Evolutionary conservation across 2,329 filamentous ascomycete species (phyloP), one percentile per base, ranked within the genome.

Genomic region (Botrytis porri): DNA sequence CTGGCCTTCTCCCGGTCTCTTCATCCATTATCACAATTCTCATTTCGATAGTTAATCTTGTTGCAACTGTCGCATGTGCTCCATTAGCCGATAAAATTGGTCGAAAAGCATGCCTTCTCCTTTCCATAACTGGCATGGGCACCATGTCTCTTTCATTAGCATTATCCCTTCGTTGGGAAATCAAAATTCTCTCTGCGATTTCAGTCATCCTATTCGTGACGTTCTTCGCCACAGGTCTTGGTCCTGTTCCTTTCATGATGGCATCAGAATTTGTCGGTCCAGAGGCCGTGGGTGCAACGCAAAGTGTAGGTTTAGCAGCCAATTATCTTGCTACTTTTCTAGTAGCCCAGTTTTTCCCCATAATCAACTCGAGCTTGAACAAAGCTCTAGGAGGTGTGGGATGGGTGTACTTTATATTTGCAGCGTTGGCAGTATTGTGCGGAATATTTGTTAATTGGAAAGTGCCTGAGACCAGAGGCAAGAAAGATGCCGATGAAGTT

Each of bases 171-270:
- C 87, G 92, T 65, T 89, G 89, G 75, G 87, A 88, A 39, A 83
- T 92, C 77, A 92, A 95, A 79, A 83, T 93, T 4, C 84, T 98
- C 20, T 97, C 94, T 0, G 95, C 94, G 0, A 80, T 97, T 0
- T 89, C 93, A 0, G 94, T 97, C 0, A 85, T 98, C 18, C 84
- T 92, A 39, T 99, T 98, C 79, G 96, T 98, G 3, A 91, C 89
- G 7, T 94, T 92, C 79, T 99, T 98, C 78, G 96, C 93, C 0
- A 88, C 97, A 22, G 96, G 96, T 0, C 87, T 99, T 0, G 96
- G 96, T 0, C 96, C 96, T 0, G 93, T 99, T 0, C 96, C 96
- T 0, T 99, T 98, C 82, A 97, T 98, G 77, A 87, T 99, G 64
- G 92, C 95, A 0, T 95, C 93, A 1, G 96, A 98, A 82, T 88